Percentiles rank a stretch among this genome's conserved stretches.
Conservation (phyloP, 83 land plant genomes). For the Isoetes engelmannii region DNA sequence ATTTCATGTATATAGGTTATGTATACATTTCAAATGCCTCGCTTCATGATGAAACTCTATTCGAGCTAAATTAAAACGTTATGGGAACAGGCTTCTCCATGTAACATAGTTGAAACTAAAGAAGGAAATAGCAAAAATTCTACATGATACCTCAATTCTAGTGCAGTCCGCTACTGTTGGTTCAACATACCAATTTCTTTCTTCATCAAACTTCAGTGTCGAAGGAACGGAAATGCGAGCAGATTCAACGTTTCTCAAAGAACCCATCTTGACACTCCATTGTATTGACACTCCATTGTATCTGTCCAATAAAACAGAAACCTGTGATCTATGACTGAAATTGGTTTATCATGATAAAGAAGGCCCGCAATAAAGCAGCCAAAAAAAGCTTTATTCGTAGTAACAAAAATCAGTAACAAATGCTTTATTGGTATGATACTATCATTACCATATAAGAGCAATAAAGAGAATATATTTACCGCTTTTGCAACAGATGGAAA, state of each 20-base stretch:
- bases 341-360: background rate
- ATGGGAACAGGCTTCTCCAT: too few species aligned
- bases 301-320: too few species aligned
- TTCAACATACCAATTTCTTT: constrained; percentile 54
- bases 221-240: constrained; percentile 87
- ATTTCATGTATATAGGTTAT: background rate
- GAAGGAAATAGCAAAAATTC: too few species aligned
- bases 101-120: too few species aligned
- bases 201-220: constrained; percentile 55
- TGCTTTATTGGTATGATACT: too few species aligned
- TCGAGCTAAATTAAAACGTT: too few species aligned
- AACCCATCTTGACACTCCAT: constrained; percentile 90
- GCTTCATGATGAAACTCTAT: background rate
- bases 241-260: constrained; percentile 81
- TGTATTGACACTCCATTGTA: constrained; percentile 52
- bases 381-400: background rate
- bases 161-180: background rate
- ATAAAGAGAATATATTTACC: constrained; percentile 28
- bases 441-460: too few species aligned
- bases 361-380: background rate
- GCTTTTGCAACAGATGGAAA: constrained; percentile 84
- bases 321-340: too few species aligned
- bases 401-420: too few species aligned
- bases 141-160: too few species aligned
- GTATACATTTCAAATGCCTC: constrained; percentile 13